Evolutionary conservation across 2,329 filamentous ascomycete species (phyloP).

Genomic region (Juglanconis juglandina): DNA sequence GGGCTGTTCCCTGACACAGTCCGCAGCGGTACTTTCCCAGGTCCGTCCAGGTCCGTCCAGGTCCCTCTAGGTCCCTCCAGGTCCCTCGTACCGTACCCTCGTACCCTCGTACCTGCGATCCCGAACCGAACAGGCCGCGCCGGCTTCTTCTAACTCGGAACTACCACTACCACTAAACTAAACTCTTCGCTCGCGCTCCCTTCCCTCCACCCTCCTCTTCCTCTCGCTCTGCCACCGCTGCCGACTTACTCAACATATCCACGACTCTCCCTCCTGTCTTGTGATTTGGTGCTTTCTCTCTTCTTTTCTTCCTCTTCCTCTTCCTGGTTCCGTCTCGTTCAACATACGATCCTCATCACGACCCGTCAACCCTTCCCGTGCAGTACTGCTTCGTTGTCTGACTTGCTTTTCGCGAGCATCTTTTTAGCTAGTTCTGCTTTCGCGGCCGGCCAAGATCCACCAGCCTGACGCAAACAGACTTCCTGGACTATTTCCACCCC

Average conservation of each 20-base stretch:
- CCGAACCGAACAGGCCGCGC: slow-evolving; percentile 4
- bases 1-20: not conserved
- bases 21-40: too few relatives aligned
- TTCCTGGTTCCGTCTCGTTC: slow-evolving; percentile 2
- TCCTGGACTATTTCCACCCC: not conserved
- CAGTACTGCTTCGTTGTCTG: not conserved
- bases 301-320: slow-evolving; percentile 7
- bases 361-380: not conserved
- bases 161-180: not conserved
- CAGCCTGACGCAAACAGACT: slow-evolving; percentile 4
- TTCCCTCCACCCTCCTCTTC: not conserved
- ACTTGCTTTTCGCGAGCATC: slow-evolving; percentile 17
- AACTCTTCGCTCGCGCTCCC: slow-evolving; percentile 4
- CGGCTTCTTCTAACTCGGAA: slow-evolving; percentile 2
- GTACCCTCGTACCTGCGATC: not conserved
- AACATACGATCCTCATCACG: not conserved
- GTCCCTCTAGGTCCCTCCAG: too few relatives aligned
- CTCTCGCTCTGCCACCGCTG: not conserved
- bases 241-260: slow-evolving; percentile 3
- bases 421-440: slow-evolving; percentile 12
- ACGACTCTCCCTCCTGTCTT: slow-evolving; percentile 9
- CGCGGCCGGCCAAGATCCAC: not conserved
- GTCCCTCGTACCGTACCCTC: too few relatives aligned
- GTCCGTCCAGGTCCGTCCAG: too few relatives aligned
- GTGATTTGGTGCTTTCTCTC: slow-evolving; percentile 11